phyloP scores from a whole-genome alignment of 805 yeast genomes.

The Nakazawaea anatomiae region DNA sequence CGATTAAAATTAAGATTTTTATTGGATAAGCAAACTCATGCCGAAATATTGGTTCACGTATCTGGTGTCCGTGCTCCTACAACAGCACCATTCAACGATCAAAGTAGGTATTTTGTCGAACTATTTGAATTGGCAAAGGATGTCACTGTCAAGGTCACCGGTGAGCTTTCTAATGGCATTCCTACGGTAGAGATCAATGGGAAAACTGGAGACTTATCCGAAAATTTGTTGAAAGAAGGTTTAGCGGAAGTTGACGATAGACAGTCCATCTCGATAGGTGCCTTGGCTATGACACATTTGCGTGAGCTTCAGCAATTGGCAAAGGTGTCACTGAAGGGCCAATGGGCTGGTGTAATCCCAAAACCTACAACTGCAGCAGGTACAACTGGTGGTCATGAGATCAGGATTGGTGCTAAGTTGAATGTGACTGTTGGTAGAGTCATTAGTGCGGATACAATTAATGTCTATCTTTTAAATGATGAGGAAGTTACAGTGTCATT shows the following conservation, averaged over 20 bases:
- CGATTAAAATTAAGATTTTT: slow-evolving; percentile 57
- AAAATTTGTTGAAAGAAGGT: slow-evolving; percentile 61
- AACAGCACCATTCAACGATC: slow-evolving; percentile 60
- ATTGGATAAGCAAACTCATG: slow-evolving; percentile 44
- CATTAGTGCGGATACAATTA: slow-evolving; percentile 63
- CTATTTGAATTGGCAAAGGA: slow-evolving; percentile 55
- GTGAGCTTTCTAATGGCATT: slow-evolving; percentile 56
- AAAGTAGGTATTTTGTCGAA: slow-evolving; percentile 60
- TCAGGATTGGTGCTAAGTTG: slow-evolving; percentile 39
- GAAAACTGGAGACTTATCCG: slow-evolving; percentile 43
- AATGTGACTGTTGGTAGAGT: slow-evolving; percentile 56
- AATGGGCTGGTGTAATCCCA: slow-evolving; percentile 41
- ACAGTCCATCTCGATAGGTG: slow-evolving; percentile 69
- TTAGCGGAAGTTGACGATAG: slow-evolving; percentile 73
- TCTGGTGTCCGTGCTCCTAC: slow-evolving; percentile 69
- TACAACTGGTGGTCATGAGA: slow-evolving; percentile 20
- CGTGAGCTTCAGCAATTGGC: slow-evolving; percentile 65
- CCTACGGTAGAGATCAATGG: slow-evolving; percentile 45
- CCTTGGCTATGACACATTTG: slow-evolving; percentile 52
- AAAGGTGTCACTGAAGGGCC: slow-evolving; percentile 44
- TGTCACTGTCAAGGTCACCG: slow-evolving; percentile 52
- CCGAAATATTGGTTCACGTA: slow-evolving; percentile 51
- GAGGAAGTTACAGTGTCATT: slow-evolving; percentile 64
- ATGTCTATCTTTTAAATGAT: slow-evolving; percentile 42
- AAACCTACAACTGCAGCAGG: slow-evolving; percentile 15